phyloP scores from a whole-genome alignment of 768 basidiomycete species.

The Leccinum fibrillosum region DNA sequence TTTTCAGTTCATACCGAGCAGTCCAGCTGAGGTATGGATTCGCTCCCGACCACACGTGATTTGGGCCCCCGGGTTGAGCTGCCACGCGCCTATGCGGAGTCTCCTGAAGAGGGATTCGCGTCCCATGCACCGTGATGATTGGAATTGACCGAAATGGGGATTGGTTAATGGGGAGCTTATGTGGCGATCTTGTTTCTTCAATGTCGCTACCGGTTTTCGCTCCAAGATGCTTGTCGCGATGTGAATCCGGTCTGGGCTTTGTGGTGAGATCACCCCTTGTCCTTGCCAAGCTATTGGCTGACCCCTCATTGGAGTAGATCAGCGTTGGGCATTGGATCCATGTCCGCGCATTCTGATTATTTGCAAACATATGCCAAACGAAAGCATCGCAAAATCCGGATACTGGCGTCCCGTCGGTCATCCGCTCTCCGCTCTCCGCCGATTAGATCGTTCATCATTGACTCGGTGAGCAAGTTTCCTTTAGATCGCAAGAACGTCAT shows the following conservation, averaged over 20 bases:
- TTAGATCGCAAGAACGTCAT: slow-evolving; percentile 33
- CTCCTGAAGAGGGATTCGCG: not conserved
- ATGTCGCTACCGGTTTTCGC: slow-evolving; percentile 29
- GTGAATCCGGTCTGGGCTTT: slow-evolving; percentile 17
- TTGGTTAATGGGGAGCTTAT: slow-evolving; percentile 7
- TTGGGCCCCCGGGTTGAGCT: not conserved
- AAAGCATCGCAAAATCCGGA: slow-evolving; percentile 14
- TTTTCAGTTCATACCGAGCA: slow-evolving; percentile 44
- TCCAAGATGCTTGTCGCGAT: slow-evolving; percentile 23
- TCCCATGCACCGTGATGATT: not conserved
- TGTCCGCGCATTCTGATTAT: slow-evolving; percentile 18
- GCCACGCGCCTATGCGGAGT: not conserved
- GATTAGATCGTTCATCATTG: slow-evolving; percentile 25
- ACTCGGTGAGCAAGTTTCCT: slow-evolving; percentile 40
- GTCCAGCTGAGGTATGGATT: slow-evolving; percentile 31
- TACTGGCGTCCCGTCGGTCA: not conserved
- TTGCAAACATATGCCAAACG: slow-evolving; percentile 16
- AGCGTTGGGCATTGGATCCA: slow-evolving; percentile 19
- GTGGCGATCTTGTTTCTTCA: slow-evolving; percentile 48
- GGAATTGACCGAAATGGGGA: slow-evolving; percentile 3
- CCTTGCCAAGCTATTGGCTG: not conserved
- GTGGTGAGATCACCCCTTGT: slow-evolving; percentile 19
- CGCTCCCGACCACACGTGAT: slow-evolving; percentile 3
- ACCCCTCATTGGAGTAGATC: slow-evolving; percentile 13
- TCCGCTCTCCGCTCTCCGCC: slow-evolving; percentile 3